Conservation (phyloP, 2,329 filamentous ascomycete species). For the Fusarium fujikuroi region DNA sequence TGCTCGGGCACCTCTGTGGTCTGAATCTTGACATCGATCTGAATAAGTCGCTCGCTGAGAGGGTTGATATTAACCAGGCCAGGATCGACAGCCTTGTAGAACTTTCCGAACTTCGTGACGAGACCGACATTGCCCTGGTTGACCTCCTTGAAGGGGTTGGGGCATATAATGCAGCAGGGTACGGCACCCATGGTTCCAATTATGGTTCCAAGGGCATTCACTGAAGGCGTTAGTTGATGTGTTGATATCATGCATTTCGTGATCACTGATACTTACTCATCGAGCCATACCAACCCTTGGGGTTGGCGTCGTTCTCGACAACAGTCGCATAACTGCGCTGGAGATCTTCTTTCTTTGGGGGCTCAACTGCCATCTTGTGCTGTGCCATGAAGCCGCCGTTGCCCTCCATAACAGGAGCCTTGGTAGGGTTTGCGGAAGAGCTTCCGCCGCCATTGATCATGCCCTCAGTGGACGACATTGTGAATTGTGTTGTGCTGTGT, state of each 20-base stretch:
- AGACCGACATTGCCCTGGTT: slow-evolving; percentile 93
- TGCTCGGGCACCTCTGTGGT: slow-evolving; percentile 97
- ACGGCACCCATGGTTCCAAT: slow-evolving; percentile 86
- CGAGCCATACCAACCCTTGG: slow-evolving; percentile 87
- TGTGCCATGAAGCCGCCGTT: slow-evolving; percentile 60
- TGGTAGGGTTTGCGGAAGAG: slow-evolving; percentile 45
- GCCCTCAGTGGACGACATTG: slow-evolving; percentile 35
- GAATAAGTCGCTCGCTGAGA: slow-evolving; percentile 86
- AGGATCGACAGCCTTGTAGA: slow-evolving; percentile 95
- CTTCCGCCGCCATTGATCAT: slow-evolving; percentile 44
- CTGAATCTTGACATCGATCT: slow-evolving; percentile 99
- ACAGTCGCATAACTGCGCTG: slow-evolving; percentile 81
- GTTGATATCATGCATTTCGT: background rate
- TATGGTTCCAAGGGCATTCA: slow-evolving; percentile 77
- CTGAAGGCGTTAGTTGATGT: slow-evolving; percentile 48
- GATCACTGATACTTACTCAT: slow-evolving; percentile 74
- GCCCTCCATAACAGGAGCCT: slow-evolving; percentile 41
- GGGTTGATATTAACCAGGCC: slow-evolving; percentile 98
- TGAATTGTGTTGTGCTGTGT: slow-evolving; percentile 6
- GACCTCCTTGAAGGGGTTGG: slow-evolving; percentile 95
- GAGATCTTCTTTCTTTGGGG: slow-evolving; percentile 83
- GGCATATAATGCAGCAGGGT: slow-evolving; percentile 90
- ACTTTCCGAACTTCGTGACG: slow-evolving; percentile 93
- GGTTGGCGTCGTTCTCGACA: slow-evolving; percentile 72
- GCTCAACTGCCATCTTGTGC: slow-evolving; percentile 76